Evolutionary conservation across 2,329 filamentous ascomycete species (phyloP).

Genomic region (Colletotrichum neosansevieriae): DNA sequence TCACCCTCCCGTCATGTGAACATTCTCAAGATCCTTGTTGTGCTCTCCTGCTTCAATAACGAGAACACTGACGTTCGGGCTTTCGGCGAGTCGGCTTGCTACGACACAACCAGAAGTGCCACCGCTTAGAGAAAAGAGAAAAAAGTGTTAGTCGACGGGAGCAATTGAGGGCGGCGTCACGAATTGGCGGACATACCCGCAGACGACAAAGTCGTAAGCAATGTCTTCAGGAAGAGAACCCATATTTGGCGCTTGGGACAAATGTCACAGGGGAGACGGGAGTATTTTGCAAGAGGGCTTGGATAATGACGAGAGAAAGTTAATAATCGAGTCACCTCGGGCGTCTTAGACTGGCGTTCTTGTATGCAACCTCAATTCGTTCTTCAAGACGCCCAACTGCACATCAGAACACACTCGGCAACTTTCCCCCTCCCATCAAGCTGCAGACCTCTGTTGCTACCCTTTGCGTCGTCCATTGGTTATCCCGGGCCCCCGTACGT

Average conservation of each 20-base stretch:
- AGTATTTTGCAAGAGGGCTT: conserved; percentile 1
- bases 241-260: conserved; percentile 8
- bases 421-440: neutral
- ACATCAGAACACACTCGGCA: too few relatives aligned
- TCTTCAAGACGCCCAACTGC: neutral
- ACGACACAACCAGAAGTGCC: conserved; percentile 54
- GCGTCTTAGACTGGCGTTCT: conserved; percentile 11
- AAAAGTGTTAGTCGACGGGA: conserved; percentile 18
- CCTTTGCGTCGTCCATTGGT: neutral
- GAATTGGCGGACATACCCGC: conserved; percentile 18
- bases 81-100: conserved; percentile 53
- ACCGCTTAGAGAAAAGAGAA: conserved; percentile 39
- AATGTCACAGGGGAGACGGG: neutral
- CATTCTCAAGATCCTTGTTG: conserved; percentile 59
- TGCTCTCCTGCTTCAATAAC: conserved; percentile 55
- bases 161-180: neutral
- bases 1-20: conserved; percentile 63
- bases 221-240: conserved; percentile 23
- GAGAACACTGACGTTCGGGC: conserved; percentile 46
- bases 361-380: conserved; percentile 16
- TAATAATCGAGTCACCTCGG: too few relatives aligned
- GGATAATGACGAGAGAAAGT: conserved; percentile 1
- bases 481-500: neutral
- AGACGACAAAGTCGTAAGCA: conserved; percentile 35
- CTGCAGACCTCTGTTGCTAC: neutral